Conservation (phyloP, 306 rosid species). For the Inga laurina region DNA sequence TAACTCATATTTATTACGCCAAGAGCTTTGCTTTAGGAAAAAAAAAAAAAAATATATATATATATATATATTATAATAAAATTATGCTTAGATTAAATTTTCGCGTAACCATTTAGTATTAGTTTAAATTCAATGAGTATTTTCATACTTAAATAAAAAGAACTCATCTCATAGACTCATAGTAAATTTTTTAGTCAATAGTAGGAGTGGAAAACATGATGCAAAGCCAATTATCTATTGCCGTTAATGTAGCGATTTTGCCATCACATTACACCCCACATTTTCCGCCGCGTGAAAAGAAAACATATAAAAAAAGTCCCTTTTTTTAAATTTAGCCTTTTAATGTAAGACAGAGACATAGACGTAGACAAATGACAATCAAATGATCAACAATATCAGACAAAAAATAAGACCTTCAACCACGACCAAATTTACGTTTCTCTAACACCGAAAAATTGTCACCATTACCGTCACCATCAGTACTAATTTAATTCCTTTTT, state of each 20-base stretch:
- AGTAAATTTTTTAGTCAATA: background rate
- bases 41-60: too few relatives aligned
- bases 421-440: background rate
- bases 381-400: background rate
- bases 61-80: too few relatives aligned
- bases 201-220: background rate
- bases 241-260: slow-evolving; percentile 22
- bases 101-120: too few relatives aligned
- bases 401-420: background rate
- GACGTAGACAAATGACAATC: background rate
- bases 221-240: slow-evolving; percentile 12
- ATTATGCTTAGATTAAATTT: too few relatives aligned
- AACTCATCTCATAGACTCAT: background rate
- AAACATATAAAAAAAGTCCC: background rate
- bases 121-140: background rate
- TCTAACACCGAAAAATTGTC: background rate
- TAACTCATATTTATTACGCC: background rate
- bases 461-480: background rate
- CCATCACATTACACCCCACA: slow-evolving; percentile 14
- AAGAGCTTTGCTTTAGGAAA: too few relatives aligned
- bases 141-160: background rate
- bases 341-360: background rate
- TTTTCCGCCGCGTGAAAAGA: slow-evolving; percentile 38
- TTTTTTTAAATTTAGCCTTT: background rate
- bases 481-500: background rate